Evolutionary conservation across 2,329 filamentous ascomycete genomes (phyloP).

Genomic region (Penicillium psychrosexuale): DNA sequence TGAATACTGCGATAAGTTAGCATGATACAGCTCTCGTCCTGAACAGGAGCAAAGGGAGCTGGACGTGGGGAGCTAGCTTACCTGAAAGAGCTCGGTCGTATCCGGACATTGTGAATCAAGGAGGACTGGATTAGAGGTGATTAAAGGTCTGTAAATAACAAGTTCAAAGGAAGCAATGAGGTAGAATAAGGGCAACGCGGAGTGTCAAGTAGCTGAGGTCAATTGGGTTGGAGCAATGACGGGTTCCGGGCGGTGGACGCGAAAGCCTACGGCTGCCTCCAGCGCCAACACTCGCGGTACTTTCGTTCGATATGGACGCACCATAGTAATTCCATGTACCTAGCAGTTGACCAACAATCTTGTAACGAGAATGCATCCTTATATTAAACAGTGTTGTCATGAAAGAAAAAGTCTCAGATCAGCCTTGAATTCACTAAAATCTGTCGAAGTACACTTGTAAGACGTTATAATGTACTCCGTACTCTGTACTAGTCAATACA

Average conservation of each 20-base stretch:
- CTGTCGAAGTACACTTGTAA: too few species aligned
- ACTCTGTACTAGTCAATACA: neutral
- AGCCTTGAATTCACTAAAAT: neutral
- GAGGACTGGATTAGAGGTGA: constrained; percentile 2
- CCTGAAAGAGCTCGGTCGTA: constrained; percentile 99
- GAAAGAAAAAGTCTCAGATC: neutral
- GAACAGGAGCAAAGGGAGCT: constrained; percentile 31
- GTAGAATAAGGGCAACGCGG: constrained; percentile 7
- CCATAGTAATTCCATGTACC: constrained; percentile 7
- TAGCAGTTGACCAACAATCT: neutral
- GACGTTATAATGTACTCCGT: neutral
- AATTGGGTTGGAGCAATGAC: constrained; percentile 25
- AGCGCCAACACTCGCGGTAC: neutral
- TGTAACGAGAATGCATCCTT: too few species aligned
- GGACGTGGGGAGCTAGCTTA: constrained; percentile 47
- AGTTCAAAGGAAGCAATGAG: constrained; percentile 1
- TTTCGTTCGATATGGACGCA: neutral
- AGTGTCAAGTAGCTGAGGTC: constrained; percentile 13
- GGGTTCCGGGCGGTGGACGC: constrained; percentile 27
- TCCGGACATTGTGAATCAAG: constrained; percentile 64
- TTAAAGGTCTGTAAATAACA: neutral
- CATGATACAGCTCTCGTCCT: constrained; percentile 19
- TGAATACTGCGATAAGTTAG: constrained; percentile 70
- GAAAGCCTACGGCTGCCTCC: constrained; percentile 26
- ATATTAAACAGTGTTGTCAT: neutral